Evolutionary conservation across 345 rosid genomes (phyloP).

Genomic region (Gossypium rotundifolium): DNA sequence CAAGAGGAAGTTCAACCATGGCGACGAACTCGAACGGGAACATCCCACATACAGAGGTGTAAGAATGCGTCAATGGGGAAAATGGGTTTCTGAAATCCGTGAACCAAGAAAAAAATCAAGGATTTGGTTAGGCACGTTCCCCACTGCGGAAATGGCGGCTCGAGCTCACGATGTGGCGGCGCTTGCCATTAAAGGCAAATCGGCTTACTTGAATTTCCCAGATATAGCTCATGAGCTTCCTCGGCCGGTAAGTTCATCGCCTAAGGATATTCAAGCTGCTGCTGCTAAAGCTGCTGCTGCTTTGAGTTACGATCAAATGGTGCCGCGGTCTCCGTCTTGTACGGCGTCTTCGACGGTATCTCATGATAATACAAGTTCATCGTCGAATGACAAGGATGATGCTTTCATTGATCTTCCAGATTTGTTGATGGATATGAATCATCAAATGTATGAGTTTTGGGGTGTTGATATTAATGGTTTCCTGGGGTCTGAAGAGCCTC

Average conservation of each 20-base stretch:
- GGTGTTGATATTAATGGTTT: not conserved
- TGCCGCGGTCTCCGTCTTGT: not conserved
- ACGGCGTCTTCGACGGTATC: not conserved
- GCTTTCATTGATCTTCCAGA: not conserved
- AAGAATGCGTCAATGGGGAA: conserved; percentile 92
- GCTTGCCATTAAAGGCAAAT: conserved; percentile 61
- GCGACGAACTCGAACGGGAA: conserved; percentile 14
- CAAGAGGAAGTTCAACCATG: conserved; percentile 7
- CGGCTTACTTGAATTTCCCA: conserved; percentile 79
- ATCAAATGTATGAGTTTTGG: not conserved
- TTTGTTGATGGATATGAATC: not conserved
- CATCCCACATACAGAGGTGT: conserved; percentile 70
- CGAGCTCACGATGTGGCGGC: conserved; percentile 94
- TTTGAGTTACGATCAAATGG: conserved; percentile 6
- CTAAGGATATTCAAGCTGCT: conserved; percentile 84
- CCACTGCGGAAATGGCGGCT: conserved; percentile 94
- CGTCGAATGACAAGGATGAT: not conserved
- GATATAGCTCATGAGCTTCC: conserved; percentile 58
- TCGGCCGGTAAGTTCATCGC: conserved; percentile 51
- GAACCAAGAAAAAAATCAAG: conserved; percentile 90
- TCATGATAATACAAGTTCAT: not conserved
- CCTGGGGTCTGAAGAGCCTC: not conserved
- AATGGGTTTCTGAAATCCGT: conserved; percentile 94
- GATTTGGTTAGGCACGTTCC: conserved; percentile 89
- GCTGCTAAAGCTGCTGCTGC: conserved; percentile 78